A percentile compares a stretch with the other conserved stretches of the same genome.
These are phyloP conservation scores for Panicum virgatum DNA, from an alignment of 202 grass and related monocot genomes.

Conservation along the genomic window DNA sequence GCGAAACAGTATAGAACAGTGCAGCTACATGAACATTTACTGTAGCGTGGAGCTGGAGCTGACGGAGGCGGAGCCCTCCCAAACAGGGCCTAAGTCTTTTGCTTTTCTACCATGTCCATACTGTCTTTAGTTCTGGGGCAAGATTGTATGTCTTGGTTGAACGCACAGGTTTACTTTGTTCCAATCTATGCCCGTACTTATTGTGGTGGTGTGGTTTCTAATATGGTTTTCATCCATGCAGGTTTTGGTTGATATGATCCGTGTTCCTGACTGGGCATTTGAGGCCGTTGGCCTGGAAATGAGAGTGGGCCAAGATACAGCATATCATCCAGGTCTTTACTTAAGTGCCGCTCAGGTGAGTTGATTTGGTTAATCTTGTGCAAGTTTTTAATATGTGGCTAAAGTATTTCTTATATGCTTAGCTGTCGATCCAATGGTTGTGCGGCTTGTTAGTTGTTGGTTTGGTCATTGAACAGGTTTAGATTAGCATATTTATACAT, in stretches of 20 bases:
- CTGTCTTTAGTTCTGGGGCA: neutral
- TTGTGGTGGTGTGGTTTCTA: constrained; percentile 21
- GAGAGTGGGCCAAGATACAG: constrained; percentile 93
- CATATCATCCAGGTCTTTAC: constrained; percentile 96
- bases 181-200: neutral
- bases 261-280: constrained; percentile 95
- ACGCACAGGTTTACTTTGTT: neutral
- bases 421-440: neutral
- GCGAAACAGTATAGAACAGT: too few species aligned
- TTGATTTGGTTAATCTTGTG: neutral
- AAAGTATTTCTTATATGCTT: constrained; percentile 2
- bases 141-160: constrained; percentile 17
- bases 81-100: too few species aligned
- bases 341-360: constrained; percentile 81
- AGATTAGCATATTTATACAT: neutral
- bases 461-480: neutral
- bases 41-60: too few species aligned
- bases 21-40: too few species aligned
- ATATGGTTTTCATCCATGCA: constrained; percentile 36
- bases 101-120: neutral
- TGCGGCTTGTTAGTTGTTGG: neutral
- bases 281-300: constrained; percentile 84
- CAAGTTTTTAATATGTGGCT: neutral
- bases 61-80: too few species aligned
- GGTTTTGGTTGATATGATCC: constrained; percentile 93